A percentile compares a stretch with the other conserved stretches of the same genome.
These are phyloP conservation scores for Pontederia paniculata DNA, from an alignment of 176 grass and related monocot species.

Conservation along the genomic window DNA sequence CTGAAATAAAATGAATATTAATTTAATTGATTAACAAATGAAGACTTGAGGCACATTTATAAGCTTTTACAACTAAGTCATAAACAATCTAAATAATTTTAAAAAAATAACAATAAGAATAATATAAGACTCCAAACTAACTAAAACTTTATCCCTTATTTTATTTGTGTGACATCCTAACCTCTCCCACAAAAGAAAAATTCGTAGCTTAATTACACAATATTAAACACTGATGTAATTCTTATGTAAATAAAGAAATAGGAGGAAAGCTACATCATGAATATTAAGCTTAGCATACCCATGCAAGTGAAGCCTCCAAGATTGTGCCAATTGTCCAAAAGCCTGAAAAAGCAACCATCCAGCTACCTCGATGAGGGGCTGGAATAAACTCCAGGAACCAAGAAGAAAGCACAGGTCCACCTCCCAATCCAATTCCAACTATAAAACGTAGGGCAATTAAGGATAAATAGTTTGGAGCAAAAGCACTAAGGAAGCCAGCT, in stretches of 20 bases:
- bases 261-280: not conserved
- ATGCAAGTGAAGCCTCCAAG: constrained; percentile 91
- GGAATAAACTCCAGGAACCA: constrained; percentile 99
- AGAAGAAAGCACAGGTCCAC: constrained; percentile 82
- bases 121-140: not conserved
- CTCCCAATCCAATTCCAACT: constrained; percentile 86
- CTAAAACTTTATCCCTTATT: not conserved
- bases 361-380: constrained; percentile 76
- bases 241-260: not conserved
- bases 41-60: no score
- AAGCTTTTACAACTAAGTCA: no score
- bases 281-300: constrained; percentile 37
- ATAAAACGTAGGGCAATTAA: constrained; percentile 68
- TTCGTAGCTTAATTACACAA: not conserved
- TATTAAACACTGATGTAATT: not conserved
- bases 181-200: no score
- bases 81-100: no score
- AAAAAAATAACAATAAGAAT: no score
- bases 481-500: constrained; percentile 66
- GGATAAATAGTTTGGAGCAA: constrained; percentile 70
- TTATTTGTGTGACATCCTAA: no score
- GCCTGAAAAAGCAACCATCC: constrained; percentile 86
- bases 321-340: constrained; percentile 98
- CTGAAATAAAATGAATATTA: no score
- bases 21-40: no score